These are phyloP conservation scores for Vitis hybrid DNA, from an alignment of 177 flowering plant genomes.

Conservation along the genomic window DNA sequence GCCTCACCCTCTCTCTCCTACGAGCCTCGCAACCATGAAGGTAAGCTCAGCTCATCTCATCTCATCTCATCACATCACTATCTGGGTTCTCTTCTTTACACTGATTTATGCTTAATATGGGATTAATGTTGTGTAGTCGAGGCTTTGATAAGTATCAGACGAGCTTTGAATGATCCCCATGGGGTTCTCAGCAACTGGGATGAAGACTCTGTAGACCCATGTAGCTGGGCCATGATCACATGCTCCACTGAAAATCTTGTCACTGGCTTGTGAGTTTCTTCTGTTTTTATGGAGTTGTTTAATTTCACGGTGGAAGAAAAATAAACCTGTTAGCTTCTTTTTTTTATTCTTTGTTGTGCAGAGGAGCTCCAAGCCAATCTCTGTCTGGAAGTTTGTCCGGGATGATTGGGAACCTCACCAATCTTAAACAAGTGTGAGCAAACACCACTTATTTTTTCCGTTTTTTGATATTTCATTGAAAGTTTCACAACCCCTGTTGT, in stretches of 20 bases:
- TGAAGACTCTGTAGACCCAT: conserved; percentile 89
- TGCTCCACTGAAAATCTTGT: conserved; percentile 83
- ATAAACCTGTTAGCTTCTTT: background rate
- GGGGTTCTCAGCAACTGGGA: conserved; percentile 91
- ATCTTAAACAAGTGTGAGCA: conserved; percentile 85
- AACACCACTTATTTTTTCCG: background rate
- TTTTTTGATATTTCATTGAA: background rate
- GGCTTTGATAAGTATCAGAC: conserved; percentile 64
- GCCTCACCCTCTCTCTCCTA: conserved; percentile 33
- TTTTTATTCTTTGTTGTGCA: conserved; percentile 28
- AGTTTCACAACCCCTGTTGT: background rate
- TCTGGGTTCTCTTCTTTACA: background rate
- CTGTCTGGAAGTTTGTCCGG: conserved; percentile 74
- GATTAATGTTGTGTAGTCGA: conserved; percentile 42
- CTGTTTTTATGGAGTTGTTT: background rate
- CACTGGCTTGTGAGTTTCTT: conserved; percentile 61
- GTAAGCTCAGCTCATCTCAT: conserved; percentile 19
- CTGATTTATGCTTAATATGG: background rate
- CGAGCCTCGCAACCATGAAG: conserved; percentile 74
- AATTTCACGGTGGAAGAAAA: too few relatives aligned
- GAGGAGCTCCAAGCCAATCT: conserved; percentile 91
- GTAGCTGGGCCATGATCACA: conserved; percentile 96
- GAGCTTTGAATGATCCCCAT: conserved; percentile 66
- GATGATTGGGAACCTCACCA: conserved; percentile 71
- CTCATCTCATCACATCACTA: background rate